Percentiles rank a stretch among this genome's conserved stretches.
phyloP scores from a whole-genome alignment of 352 stramenopile genomes.

The Globisporangium cylindrosporum region DNA sequence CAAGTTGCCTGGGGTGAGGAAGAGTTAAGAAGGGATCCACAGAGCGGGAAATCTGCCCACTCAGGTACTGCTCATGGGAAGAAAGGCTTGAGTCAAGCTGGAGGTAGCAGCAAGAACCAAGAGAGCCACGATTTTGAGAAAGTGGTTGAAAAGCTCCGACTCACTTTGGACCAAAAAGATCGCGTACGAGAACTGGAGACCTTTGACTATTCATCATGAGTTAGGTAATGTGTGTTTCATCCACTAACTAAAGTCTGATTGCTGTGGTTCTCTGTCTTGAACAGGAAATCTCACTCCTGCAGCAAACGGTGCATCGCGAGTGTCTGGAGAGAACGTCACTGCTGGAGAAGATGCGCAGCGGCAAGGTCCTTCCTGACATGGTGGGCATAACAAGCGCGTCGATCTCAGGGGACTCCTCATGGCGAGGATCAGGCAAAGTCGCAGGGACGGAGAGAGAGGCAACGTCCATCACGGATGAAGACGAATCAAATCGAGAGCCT shows the following conservation, averaged over 20 bases:
- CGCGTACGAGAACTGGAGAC: slow-evolving; percentile 22
- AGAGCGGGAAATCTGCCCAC: not conserved
- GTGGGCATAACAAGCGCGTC: slow-evolving; percentile 2
- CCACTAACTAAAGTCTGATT: not conserved
- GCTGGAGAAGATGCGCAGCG: slow-evolving; percentile 66
- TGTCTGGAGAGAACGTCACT: slow-evolving; percentile 79
- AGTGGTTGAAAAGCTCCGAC: slow-evolving; percentile 37
- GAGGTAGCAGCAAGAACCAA: slow-evolving; percentile 31
- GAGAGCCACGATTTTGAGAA: slow-evolving; percentile 42
- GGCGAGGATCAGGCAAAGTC: slow-evolving; percentile 2
- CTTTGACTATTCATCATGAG: not conserved
- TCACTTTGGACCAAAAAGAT: slow-evolving; percentile 51
- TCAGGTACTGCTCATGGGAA: not conserved
- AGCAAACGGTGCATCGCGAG: slow-evolving; percentile 81
- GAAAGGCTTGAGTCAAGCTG: not conserved
- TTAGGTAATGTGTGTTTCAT: not conserved
- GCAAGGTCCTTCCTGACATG: slow-evolving; percentile 63
- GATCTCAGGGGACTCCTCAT: not conserved
- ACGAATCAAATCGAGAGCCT: slow-evolving; percentile 17
- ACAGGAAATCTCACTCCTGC: slow-evolving; percentile 71
- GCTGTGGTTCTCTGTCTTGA: not conserved
- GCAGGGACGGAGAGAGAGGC: slow-evolving; percentile 4
- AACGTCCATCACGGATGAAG: slow-evolving; percentile 22
- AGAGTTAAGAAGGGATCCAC: not conserved
- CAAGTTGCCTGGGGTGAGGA: slow-evolving; percentile 16